Conservation (phyloP, 2,329 filamentous ascomycete genomes). For the Huntiella savannae region DNA sequence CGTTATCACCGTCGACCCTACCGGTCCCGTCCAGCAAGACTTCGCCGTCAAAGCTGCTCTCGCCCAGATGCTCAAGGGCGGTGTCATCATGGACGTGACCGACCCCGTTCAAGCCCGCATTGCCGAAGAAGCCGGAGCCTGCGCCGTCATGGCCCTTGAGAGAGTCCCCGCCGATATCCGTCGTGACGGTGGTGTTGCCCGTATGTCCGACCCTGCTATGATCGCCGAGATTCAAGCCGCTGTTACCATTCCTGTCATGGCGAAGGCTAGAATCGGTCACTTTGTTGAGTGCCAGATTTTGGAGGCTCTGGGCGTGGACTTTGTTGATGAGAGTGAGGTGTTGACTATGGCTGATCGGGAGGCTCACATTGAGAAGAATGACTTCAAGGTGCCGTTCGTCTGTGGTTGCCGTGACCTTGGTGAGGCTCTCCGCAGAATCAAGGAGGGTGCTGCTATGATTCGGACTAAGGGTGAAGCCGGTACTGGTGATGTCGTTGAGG, state of each 20-base stretch:
- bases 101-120: constrained; percentile 88
- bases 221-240: constrained; percentile 90
- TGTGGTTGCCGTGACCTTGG: constrained; percentile 90
- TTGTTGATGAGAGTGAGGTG: constrained; percentile 96
- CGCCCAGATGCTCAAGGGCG: constrained; percentile 96
- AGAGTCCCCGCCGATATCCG: constrained; percentile 94
- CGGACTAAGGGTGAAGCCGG: constrained; percentile 96
- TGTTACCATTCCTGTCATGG: constrained; percentile 97
- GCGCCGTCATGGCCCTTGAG: constrained; percentile 96
- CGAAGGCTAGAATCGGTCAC: constrained; percentile 93
- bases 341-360: constrained; percentile 82
- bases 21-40: constrained; percentile 20
- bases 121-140: constrained; percentile 88
- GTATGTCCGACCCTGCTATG: constrained; percentile 90
- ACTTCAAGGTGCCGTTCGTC: constrained; percentile 74
- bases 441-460: constrained; percentile 95
- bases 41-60: constrained; percentile 90
- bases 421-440: constrained; percentile 77
- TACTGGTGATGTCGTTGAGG: constrained; percentile 91
- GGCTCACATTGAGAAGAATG: constrained; percentile 79
- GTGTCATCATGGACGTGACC: constrained; percentile 98
- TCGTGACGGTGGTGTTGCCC: constrained; percentile 74
- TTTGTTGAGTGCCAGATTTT: constrained; percentile 98
- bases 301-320: constrained; percentile 85
- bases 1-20: constrained; percentile 10